These are phyloP conservation scores for Ceratocystis cubensis DNA, from an alignment of 2,329 filamentous ascomycete genomes.

Conservation along the genomic window DNA sequence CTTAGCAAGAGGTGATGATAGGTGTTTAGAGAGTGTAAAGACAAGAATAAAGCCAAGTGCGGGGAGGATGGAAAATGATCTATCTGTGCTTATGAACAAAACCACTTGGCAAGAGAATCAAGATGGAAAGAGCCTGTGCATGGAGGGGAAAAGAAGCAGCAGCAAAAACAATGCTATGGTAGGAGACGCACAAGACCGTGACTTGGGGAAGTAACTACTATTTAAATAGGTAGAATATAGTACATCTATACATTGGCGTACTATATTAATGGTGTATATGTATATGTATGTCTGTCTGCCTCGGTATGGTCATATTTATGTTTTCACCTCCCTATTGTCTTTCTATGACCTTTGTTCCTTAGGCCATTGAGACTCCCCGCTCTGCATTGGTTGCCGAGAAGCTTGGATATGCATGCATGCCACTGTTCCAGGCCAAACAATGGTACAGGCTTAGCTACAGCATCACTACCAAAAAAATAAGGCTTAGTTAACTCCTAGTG, in stretches of 20 bases:
- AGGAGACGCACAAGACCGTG: not conserved
- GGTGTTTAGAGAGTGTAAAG: not conserved
- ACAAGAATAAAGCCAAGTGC: not conserved
- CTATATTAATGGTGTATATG: not conserved
- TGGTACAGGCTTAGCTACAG: too few species aligned
- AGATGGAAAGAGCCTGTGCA: not conserved
- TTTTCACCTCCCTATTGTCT: not conserved
- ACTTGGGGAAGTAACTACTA: not conserved
- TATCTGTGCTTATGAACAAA: not conserved
- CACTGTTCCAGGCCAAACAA: too few species aligned
- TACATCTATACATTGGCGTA: not conserved
- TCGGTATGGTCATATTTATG: not conserved
- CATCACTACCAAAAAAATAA: not conserved
- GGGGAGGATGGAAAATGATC: not conserved
- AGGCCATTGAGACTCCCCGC: not conserved
- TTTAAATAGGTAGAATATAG: not conserved
- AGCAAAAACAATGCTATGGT: not conserved
- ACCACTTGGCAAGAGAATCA: not conserved
- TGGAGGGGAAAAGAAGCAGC: not conserved
- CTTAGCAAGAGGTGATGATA: not conserved
- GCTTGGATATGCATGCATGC: too few species aligned
- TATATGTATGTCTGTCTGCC: too few species aligned
- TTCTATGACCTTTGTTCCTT: not conserved
- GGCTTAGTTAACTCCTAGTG: not conserved
- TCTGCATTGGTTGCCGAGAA: not conserved